These are phyloP conservation scores for Tolypocladium amazonense DNA, from an alignment of 2,329 filamentous ascomycete genomes.

Conservation along the genomic window DNA sequence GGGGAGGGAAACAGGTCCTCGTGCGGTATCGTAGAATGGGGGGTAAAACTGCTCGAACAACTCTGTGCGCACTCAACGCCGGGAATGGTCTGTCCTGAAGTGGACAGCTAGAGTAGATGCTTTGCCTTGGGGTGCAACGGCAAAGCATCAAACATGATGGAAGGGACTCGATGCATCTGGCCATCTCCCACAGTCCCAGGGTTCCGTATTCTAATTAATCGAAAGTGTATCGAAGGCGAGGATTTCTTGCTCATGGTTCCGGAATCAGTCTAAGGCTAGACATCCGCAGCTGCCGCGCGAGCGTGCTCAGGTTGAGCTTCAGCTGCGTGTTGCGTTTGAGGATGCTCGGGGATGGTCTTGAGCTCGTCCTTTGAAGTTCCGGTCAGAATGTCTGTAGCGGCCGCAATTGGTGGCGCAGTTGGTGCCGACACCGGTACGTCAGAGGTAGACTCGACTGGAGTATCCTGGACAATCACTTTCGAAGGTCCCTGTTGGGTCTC, in stretches of 20 bases:
- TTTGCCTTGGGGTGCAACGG: background rate
- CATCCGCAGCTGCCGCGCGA: background rate
- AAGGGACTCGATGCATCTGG: background rate
- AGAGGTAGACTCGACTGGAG: background rate
- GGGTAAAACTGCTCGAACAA: background rate
- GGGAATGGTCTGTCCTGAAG: background rate
- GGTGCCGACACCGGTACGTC: background rate
- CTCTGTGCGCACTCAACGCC: background rate
- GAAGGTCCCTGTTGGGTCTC: background rate
- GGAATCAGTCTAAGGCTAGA: background rate
- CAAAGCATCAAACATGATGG: background rate
- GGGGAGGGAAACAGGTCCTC: background rate
- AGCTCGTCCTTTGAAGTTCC: background rate
- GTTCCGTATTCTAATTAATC: background rate
- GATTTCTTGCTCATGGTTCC: background rate
- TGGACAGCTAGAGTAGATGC: background rate
- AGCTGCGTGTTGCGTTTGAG: background rate
- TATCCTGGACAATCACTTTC: background rate
- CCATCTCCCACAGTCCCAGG: background rate
- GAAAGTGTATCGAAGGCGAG: too few species aligned
- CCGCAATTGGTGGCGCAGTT: background rate
- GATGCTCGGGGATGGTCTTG: background rate
- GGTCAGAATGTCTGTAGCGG: background rate
- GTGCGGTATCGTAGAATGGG: background rate
- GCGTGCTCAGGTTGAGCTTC: background rate